Evolutionary conservation across 345 rosid species (phyloP).

Genomic region (Eucalyptus victrix): DNA sequence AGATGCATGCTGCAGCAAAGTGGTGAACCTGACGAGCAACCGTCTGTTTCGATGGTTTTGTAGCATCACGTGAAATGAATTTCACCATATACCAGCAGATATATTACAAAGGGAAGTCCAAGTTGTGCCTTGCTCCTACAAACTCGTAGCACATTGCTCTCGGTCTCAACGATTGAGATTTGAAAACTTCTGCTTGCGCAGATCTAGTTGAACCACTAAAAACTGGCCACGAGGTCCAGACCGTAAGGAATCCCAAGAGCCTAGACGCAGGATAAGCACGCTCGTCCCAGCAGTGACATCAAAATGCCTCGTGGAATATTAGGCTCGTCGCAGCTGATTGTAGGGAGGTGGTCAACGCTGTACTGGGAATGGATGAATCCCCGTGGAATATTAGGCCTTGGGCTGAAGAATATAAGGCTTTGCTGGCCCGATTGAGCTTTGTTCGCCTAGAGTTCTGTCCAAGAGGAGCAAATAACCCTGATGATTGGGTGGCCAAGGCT

Average conservation of each 20-base stretch:
- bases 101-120: not conserved
- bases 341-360: too few relatives aligned
- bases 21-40: not conserved
- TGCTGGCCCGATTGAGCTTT: too few relatives aligned
- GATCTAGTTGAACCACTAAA: not conserved
- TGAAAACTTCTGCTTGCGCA: not conserved
- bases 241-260: not conserved
- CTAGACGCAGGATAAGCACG: not conserved
- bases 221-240: not conserved
- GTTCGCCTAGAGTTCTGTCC: too few relatives aligned
- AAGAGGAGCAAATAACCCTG: too few relatives aligned
- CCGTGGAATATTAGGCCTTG: too few relatives aligned
- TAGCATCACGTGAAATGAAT: not conserved
- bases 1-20: not conserved
- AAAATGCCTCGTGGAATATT: not conserved
- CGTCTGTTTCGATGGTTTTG: not conserved
- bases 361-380: too few relatives aligned
- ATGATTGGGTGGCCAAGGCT: too few relatives aligned
- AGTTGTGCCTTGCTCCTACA: not conserved
- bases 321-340: too few relatives aligned
- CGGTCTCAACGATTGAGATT: not conserved
- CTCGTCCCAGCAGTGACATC: not conserved
- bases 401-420: too few relatives aligned
- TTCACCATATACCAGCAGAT: not conserved
- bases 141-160: not conserved